A percentile compares a stretch with the other conserved stretches of the same genome.
Evolutionary conservation across 2,329 filamentous ascomycete genomes (phyloP).

Genomic region (Penicillium sp.): DNA sequence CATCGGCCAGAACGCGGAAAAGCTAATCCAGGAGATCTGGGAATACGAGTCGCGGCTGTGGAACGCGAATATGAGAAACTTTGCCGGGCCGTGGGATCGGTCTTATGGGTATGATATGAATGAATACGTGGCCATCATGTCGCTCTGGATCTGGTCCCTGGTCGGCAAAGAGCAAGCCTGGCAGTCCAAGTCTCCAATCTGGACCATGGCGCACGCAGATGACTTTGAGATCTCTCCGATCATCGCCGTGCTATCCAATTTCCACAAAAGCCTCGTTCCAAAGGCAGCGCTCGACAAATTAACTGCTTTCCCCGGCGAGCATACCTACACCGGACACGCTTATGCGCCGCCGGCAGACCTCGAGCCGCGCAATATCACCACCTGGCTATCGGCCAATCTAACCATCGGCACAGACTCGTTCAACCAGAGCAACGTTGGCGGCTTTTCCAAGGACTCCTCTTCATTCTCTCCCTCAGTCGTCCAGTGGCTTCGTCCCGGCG

Average conservation of each 20-base stretch:
- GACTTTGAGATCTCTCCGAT: slow-evolving; percentile 62
- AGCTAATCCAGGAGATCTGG: slow-evolving; percentile 57
- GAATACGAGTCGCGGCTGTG: slow-evolving; percentile 55
- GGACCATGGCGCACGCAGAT: slow-evolving; percentile 58
- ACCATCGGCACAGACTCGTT: slow-evolving; percentile 64
- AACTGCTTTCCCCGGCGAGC: slow-evolving; percentile 54
- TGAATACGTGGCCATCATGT: slow-evolving; percentile 60
- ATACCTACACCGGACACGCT: slow-evolving; percentile 54
- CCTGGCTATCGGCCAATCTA: slow-evolving; percentile 59
- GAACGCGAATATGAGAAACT: slow-evolving; percentile 60
- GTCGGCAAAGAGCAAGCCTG: slow-evolving; percentile 25
- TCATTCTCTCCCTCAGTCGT: slow-evolving; percentile 63
- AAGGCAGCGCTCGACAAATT: slow-evolving; percentile 52
- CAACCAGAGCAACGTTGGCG: slow-evolving; percentile 58
- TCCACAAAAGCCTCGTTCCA: slow-evolving; percentile 42
- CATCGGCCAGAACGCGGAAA: slow-evolving; percentile 52
- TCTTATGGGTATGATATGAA: slow-evolving; percentile 67
- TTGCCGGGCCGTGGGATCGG: slow-evolving; percentile 66
- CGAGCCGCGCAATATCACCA: slow-evolving; percentile 59
- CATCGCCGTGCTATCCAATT: slow-evolving; percentile 48
- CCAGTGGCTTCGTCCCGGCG: slow-evolving; percentile 52
- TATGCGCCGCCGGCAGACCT: slow-evolving; percentile 62
- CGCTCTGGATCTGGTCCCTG: slow-evolving; percentile 60
- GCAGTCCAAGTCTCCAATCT: slow-evolving; percentile 40
- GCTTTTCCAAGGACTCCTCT: slow-evolving; percentile 52